Base-by-base conservation (phyloP, 306 rosid genomes). In the Quercus agrifolia region DNA sequence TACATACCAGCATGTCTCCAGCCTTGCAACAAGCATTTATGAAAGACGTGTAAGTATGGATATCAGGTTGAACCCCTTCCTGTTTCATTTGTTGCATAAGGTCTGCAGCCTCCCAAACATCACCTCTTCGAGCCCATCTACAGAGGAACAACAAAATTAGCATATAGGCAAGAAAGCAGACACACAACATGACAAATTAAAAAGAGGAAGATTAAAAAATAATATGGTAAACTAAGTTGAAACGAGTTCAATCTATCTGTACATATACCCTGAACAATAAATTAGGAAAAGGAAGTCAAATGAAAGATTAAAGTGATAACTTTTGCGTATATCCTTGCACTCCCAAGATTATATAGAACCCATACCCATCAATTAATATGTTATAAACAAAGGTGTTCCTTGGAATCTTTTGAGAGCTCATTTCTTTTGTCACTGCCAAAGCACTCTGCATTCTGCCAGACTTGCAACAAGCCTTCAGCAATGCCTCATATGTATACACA, bases 61-160 rank as follows among this genome's bases (percentile, higher is more conserved):
- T 88, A 79, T 95, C 99, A 73, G 99, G 94, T 76, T 81, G 97
- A 81, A 91, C 91, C 59, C 83, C 90, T 83, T 91, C 99, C 82
- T 57, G 81, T 85, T 83, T 93, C 99, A 95, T 95, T 68, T 91
- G 98, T 85, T 90, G 94, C 92, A 95, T 90, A 86, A 95, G 85
- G 86, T 95, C 99, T 58, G 99, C 92, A 74, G 99, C 99, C 92
- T 95, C 99, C 99, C 99, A 95, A 82, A 95, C 90, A 64, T 95
- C 99, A 62, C 99, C 97, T 82, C 97, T 88, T 82, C 99, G 93
- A 77, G 97, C 98, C 98, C 98, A 95, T 79, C 99, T 93, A 86
- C 58, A 63, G 59, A 76, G 44, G 23, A 63, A 84, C 23, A 64
- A 62, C 54, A 77, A 58, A 46, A 77, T 72, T 73, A 84, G 35